A percentile compares a stretch with the other conserved stretches of the same genome.
These are phyloP conservation scores for Penicillium aurantiogriseum DNA, from an alignment of 2,329 filamentous ascomycete species.

Conservation along the genomic window DNA sequence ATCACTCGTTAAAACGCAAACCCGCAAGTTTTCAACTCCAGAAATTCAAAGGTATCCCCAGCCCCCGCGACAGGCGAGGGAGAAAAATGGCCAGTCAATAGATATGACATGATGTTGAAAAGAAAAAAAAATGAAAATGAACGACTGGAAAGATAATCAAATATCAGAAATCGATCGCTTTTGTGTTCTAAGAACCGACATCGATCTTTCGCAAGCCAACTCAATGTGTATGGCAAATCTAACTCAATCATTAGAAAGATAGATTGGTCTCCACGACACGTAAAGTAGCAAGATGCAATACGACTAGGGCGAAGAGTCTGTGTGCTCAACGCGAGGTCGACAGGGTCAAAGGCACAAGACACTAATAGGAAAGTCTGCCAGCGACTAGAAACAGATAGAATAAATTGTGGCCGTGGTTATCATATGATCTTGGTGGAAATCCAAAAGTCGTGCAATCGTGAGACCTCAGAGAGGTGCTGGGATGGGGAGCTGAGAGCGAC, in stretches of 20 bases:
- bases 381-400: constrained; percentile 20
- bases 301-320: constrained; percentile 2
- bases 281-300: constrained; percentile 1
- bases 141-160: constrained; percentile 1
- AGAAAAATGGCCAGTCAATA: constrained; percentile 13
- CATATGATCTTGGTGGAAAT: constrained; percentile 21
- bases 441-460: constrained; percentile 23
- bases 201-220: constrained; percentile 15
- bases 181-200: constrained; percentile 13
- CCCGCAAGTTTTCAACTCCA: constrained; percentile 15
- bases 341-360: neutral
- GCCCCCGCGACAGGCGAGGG: constrained; percentile 4
- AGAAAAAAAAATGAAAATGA: neutral
- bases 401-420: constrained; percentile 25
- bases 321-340: neutral
- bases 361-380: constrained; percentile 20
- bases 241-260: neutral
- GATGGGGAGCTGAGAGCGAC: constrained; percentile 39
- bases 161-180: constrained; percentile 17
- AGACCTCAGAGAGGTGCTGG: constrained; percentile 17
- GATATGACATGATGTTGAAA: constrained; percentile 9
- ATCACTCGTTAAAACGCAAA: constrained; percentile 13
- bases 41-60: constrained; percentile 21
- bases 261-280: neutral
- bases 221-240: neutral